Percentiles rank a stretch among this genome's conserved stretches.
Evolutionary conservation across 2,329 filamentous ascomycete genomes (phyloP).

Genomic region (Chrysosporium queenslandicum): DNA sequence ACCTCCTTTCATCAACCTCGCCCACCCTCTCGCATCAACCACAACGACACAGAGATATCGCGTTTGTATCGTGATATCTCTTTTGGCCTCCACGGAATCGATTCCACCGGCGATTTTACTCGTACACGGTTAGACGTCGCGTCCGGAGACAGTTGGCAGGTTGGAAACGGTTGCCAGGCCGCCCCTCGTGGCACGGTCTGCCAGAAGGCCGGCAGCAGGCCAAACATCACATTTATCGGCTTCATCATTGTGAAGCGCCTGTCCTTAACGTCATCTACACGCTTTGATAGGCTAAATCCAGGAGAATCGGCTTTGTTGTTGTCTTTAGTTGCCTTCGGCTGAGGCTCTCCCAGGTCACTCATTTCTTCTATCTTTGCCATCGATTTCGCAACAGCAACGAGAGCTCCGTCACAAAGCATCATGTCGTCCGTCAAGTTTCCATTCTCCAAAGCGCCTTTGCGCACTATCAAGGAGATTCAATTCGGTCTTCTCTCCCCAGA

Average conservation of each 20-base stretch:
- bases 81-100: constrained; percentile 22
- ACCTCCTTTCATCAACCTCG: constrained; percentile 35
- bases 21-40: constrained; percentile 23
- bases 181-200: constrained; percentile 41
- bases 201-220: constrained; percentile 36
- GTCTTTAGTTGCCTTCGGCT: not conserved
- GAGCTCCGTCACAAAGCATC: constrained; percentile 34
- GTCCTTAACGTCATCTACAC: not conserved
- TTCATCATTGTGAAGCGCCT: constrained; percentile 19
- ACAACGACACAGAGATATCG: constrained; percentile 32
- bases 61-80: constrained; percentile 35
- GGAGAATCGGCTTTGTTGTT: not conserved
- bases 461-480: constrained; percentile 97
- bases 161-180: constrained; percentile 29
- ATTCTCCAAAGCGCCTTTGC: constrained; percentile 89
- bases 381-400: constrained; percentile 19
- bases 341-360: not conserved
- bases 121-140: constrained; percentile 23
- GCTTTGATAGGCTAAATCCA: not conserved
- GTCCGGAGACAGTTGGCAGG: constrained; percentile 28
- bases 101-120: constrained; percentile 21
- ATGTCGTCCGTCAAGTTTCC: constrained; percentile 91
- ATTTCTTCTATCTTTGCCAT: constrained; percentile 8
- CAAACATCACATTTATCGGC: constrained; percentile 26
- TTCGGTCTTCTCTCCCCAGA: constrained; percentile 96